Evolutionary conservation across 495 filamentous ascomycete species (phyloP).

Genomic region (Penicillium malachiteum): DNA sequence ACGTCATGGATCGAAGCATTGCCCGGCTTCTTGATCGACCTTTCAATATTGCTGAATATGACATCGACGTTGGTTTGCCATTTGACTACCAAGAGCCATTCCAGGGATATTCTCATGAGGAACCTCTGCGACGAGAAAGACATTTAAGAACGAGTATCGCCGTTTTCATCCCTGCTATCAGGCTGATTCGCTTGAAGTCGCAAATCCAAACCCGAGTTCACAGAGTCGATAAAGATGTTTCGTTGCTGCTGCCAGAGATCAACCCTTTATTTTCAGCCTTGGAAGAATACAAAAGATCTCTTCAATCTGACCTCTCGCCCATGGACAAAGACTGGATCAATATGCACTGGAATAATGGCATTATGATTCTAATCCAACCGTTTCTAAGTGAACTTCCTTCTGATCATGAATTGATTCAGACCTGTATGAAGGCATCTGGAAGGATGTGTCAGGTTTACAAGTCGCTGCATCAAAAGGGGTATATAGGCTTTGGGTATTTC

Average conservation of each 20-base stretch:
- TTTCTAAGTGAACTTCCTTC: constrained; percentile 35
- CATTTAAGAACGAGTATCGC: constrained; percentile 4
- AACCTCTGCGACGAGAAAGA: background rate
- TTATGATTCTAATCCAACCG: constrained; percentile 37
- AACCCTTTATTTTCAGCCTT: constrained; percentile 26
- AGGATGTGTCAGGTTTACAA: constrained; percentile 45
- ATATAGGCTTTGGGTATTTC: constrained; percentile 42
- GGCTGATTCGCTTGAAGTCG: constrained; percentile 37
- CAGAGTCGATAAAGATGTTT: constrained; percentile 32
- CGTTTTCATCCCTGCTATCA: constrained; percentile 31
- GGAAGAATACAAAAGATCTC: constrained; percentile 31
- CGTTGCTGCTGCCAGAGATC: constrained; percentile 30
- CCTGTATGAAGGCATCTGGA: constrained; percentile 34
- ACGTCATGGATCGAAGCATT: constrained; percentile 37
- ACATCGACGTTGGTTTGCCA: constrained; percentile 39
- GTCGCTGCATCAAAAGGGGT: constrained; percentile 35
- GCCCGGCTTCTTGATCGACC: constrained; percentile 37
- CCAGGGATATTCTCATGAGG: background rate
- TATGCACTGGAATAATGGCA: constrained; percentile 41
- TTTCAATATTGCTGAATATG: constrained; percentile 39
- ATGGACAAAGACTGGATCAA: constrained; percentile 36
- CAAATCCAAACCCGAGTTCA: constrained; percentile 39
- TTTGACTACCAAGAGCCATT: constrained; percentile 22
- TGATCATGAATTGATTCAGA: constrained; percentile 27
- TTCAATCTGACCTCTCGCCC: constrained; percentile 19